These are phyloP conservation scores for Xylaria sp. DNA, from an alignment of 2,329 filamentous ascomycete genomes.

Conservation along the genomic window DNA sequence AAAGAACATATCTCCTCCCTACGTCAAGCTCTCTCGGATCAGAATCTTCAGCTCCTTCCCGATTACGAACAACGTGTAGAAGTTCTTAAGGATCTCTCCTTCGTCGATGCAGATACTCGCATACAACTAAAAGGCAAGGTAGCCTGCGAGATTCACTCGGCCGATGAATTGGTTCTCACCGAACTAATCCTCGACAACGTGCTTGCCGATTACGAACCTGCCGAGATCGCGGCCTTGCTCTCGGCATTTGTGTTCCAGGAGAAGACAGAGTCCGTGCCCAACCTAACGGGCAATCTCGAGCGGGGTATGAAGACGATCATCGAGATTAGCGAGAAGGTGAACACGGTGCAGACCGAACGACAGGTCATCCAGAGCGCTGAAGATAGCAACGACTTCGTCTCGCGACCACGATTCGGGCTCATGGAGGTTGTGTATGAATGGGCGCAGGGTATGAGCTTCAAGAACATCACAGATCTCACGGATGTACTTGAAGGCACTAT, in stretches of 20 bases:
- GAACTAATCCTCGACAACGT: constrained; percentile 97
- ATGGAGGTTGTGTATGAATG: constrained; percentile 99
- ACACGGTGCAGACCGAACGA: constrained; percentile 85
- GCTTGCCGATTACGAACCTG: constrained; percentile 91
- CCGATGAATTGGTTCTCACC: constrained; percentile 94
- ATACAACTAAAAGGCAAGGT: constrained; percentile 98
- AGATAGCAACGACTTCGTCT: constrained; percentile 92
- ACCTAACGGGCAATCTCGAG: constrained; percentile 83
- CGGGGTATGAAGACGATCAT: constrained; percentile 87
- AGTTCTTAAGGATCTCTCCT: constrained; percentile 90
- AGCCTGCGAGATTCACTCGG: constrained; percentile 96
- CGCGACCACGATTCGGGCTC: constrained; percentile 86
- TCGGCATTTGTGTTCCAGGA: constrained; percentile 98
- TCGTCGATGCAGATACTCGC: constrained; percentile 86
- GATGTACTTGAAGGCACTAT: constrained; percentile 98
- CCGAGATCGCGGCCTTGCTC: constrained; percentile 93
- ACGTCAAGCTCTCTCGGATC: constrained; percentile 90
- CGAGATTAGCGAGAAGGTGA: constrained; percentile 90
- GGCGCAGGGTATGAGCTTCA: constrained; percentile 98
- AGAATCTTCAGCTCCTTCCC: constrained; percentile 93
- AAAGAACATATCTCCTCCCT: constrained; percentile 91
- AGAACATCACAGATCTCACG: constrained; percentile 94
- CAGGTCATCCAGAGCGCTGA: constrained; percentile 93
- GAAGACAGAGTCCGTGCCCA: constrained; percentile 86
- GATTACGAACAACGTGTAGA: constrained; percentile 96